A percentile compares a stretch with the other conserved stretches of the same genome.
phyloP scores from a whole-genome alignment of 768 basidiomycete species.

The Boletus barrowsii region DNA sequence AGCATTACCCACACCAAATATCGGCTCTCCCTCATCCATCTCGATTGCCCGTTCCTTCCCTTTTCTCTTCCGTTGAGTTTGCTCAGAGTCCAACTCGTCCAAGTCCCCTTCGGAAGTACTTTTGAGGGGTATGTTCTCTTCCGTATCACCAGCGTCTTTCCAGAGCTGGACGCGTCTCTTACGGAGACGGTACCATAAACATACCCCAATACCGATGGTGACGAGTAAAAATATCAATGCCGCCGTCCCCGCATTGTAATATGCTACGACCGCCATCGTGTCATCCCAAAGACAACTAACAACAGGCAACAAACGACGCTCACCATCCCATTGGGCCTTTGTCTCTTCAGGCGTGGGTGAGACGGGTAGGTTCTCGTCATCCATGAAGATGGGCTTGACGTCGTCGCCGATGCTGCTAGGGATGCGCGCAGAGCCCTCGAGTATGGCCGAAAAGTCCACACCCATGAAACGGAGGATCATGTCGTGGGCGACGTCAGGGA shows the following conservation, averaged over 20 bases:
- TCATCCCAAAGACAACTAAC: neutral
- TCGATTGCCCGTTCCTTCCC: constrained; percentile 47
- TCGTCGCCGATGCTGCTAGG: constrained; percentile 76
- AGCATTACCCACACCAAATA: constrained; percentile 56
- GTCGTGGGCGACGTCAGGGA: constrained; percentile 86
- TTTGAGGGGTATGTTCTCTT: constrained; percentile 74
- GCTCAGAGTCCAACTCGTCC: constrained; percentile 45
- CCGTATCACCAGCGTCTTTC: constrained; percentile 22
- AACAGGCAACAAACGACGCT: constrained; percentile 12
- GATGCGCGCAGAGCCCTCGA: constrained; percentile 77
- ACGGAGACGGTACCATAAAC: constrained; percentile 70
- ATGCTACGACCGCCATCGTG: constrained; percentile 50
- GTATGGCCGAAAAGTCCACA: constrained; percentile 78
- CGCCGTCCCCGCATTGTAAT: constrained; percentile 90
- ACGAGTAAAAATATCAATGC: constrained; percentile 80
- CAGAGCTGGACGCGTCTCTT: constrained; percentile 26
- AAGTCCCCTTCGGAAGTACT: constrained; percentile 30
- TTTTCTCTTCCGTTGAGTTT: constrained; percentile 35
- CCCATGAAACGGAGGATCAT: constrained; percentile 99
- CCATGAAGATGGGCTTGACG: constrained; percentile 61
- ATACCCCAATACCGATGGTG: constrained; percentile 60
- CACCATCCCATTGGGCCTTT: constrained; percentile 90
- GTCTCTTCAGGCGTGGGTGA: constrained; percentile 65
- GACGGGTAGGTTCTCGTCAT: constrained; percentile 38
- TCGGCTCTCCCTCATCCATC: constrained; percentile 34